Evolutionary conservation across 2,329 filamentous ascomycete genomes (phyloP).

Genomic region (Paraphoma chrysanthemicola): DNA sequence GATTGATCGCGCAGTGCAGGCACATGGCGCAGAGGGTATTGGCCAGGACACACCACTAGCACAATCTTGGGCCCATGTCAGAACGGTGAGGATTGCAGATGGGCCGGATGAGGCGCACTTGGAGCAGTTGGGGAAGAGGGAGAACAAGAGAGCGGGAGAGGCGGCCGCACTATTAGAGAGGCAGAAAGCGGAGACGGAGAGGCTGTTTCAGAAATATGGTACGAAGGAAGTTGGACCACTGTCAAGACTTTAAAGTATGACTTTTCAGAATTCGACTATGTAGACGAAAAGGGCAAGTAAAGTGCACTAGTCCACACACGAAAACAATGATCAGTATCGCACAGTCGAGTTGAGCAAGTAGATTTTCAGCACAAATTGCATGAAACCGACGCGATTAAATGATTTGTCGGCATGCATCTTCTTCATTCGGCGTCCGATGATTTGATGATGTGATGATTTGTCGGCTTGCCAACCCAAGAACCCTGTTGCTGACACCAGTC

Average conservation of each 20-base stretch:
- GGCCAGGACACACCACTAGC: slow-evolving; percentile 90
- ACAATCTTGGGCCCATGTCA: slow-evolving; percentile 75
- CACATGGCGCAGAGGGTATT: slow-evolving; percentile 85
- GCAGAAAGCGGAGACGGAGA: slow-evolving; percentile 68
- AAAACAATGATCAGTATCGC: too few relatives aligned
- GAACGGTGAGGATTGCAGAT: slow-evolving; percentile 83
- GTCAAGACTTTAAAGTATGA: slow-evolving; percentile 5
- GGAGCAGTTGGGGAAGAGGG: slow-evolving; percentile 76
- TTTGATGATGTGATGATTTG: not conserved
- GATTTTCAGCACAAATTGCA: too few relatives aligned
- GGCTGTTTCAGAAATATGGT: slow-evolving; percentile 67
- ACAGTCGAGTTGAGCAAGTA: too few relatives aligned
- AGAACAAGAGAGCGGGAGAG: slow-evolving; percentile 71
- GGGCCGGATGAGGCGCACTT: slow-evolving; percentile 87
- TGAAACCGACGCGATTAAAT: too few relatives aligned
- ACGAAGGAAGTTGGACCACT: slow-evolving; percentile 16
- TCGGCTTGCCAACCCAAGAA: not conserved
- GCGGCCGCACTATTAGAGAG: slow-evolving; percentile 65
- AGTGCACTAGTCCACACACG: too few relatives aligned
- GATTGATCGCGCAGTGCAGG: slow-evolving; percentile 90
- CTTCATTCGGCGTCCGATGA: too few relatives aligned
- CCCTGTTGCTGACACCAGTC: not conserved
- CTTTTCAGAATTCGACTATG: too few relatives aligned
- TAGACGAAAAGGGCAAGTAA: too few relatives aligned
- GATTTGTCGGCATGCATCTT: too few relatives aligned